Percentiles rank a stretch among this genome's conserved stretches.
Evolutionary conservation across 2,329 filamentous ascomycete species (phyloP).

Genomic region (Annulohypoxylon truncatum): DNA sequence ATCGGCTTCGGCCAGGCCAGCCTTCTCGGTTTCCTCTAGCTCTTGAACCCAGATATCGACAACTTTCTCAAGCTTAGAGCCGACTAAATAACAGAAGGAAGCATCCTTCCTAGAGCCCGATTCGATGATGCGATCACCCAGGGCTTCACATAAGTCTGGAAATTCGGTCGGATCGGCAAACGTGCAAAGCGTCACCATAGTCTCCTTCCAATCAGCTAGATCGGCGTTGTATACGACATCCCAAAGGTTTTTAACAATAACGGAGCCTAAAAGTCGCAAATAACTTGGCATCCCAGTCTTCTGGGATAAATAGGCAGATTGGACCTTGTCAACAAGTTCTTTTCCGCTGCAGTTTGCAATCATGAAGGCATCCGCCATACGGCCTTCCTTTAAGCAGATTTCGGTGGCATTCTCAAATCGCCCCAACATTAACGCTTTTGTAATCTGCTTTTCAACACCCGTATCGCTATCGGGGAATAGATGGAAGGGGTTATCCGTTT

Average conservation of each 20-base stretch:
- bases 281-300: slow-evolving; percentile 90
- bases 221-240: slow-evolving; percentile 98
- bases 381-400: slow-evolving; percentile 86
- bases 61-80: slow-evolving; percentile 97
- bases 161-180: slow-evolving; percentile 94
- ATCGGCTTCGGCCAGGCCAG: slow-evolving; percentile 74
- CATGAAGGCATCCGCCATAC: slow-evolving; percentile 96
- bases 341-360: slow-evolving; percentile 97
- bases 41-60: slow-evolving; percentile 94
- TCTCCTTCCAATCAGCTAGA: slow-evolving; percentile 93
- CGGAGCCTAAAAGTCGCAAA: slow-evolving; percentile 86
- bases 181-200: slow-evolving; percentile 95
- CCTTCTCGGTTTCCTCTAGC: slow-evolving; percentile 84
- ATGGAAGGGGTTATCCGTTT: slow-evolving; percentile 94
- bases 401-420: slow-evolving; percentile 91
- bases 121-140: slow-evolving; percentile 91
- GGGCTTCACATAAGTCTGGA: slow-evolving; percentile 91
- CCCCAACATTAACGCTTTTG: slow-evolving; percentile 86
- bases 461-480: slow-evolving; percentile 88
- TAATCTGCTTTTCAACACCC: slow-evolving; percentile 85
- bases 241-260: slow-evolving; percentile 97
- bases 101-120: slow-evolving; percentile 85
- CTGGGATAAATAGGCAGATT: slow-evolving; percentile 87
- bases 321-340: slow-evolving; percentile 92
- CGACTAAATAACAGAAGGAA: slow-evolving; percentile 94